Evolutionary conservation across 305 asterid species (phyloP).

Genomic region (Fraxinus latifolia): DNA sequence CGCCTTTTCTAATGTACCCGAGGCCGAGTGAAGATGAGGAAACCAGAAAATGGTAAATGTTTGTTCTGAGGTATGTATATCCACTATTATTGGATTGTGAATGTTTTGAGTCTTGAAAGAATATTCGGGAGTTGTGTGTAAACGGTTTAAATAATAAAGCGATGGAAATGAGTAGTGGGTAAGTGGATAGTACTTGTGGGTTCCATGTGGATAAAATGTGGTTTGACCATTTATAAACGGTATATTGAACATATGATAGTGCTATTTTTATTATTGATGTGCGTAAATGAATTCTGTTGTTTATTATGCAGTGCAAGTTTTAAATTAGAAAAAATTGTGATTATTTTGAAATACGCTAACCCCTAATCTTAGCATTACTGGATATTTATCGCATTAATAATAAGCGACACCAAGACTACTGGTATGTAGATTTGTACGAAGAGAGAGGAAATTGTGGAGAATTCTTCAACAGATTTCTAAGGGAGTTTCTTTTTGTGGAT

Average conservation of each 20-base stretch:
- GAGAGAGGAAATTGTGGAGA: not conserved
- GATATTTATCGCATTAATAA: not conserved
- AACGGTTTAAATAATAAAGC: no score
- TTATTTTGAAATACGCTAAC: not conserved
- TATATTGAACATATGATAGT: not conserved
- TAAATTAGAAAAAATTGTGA: not conserved
- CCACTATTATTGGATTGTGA: not conserved
- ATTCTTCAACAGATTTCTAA: not conserved
- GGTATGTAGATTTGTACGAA: not conserved
- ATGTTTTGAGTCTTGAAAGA: not conserved
- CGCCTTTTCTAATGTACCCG: not conserved
- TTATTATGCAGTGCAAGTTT: not conserved
- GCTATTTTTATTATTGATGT: not conserved
- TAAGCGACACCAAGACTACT: not conserved
- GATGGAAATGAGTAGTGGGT: not conserved
- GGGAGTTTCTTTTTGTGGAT: not conserved
- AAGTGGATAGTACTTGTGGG: not conserved
- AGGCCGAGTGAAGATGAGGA: not conserved
- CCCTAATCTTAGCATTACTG: not conserved
- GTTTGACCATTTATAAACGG: not conserved
- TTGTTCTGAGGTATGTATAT: not conserved
- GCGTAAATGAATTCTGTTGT: not conserved
- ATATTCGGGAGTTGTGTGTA: not conserved
- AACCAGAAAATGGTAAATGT: not conserved
- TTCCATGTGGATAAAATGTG: not conserved